These are phyloP conservation scores for Alternaria novae-zelandiae DNA, from an alignment of 2,329 filamentous ascomycete genomes.

Conservation along the genomic window DNA sequence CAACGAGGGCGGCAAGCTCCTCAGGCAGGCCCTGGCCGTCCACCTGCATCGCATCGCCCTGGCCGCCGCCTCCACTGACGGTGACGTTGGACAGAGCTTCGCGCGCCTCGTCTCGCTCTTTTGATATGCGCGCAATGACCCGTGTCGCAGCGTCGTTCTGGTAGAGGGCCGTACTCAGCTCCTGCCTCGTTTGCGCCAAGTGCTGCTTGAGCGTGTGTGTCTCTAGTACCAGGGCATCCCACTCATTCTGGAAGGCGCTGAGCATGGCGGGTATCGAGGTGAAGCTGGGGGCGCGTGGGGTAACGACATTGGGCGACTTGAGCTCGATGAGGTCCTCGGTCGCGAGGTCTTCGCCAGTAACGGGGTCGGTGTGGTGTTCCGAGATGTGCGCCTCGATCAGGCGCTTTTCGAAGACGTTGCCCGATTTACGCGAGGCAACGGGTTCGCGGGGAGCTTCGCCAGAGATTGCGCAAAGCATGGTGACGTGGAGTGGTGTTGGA, in stretches of 20 bases:
- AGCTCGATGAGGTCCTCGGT: conserved; percentile 86
- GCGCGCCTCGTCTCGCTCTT: conserved; percentile 89
- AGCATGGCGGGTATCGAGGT: conserved; percentile 96
- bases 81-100: conserved; percentile 87
- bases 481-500: conserved; percentile 2
- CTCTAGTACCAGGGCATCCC: conserved; percentile 92
- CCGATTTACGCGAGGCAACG: conserved; percentile 93
- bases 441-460: conserved; percentile 95
- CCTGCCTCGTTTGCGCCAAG: conserved; percentile 86
- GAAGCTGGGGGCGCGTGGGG: conserved; percentile 87
- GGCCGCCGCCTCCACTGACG: conserved; percentile 64
- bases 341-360: conserved; percentile 83
- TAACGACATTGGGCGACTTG: conserved; percentile 81
- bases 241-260: conserved; percentile 96
- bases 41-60: conserved; percentile 86
- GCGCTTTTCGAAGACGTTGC: conserved; percentile 91
- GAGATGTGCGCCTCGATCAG: conserved; percentile 94
- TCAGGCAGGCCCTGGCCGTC: conserved; percentile 80
- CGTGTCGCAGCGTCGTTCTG: conserved; percentile 97
- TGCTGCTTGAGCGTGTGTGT: conserved; percentile 91
- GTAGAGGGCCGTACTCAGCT: conserved; percentile 91
- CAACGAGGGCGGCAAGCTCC: conserved; percentile 73
- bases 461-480: conserved; percentile 71
- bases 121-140: conserved; percentile 89
- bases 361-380: conserved; percentile 90